These are phyloP conservation scores for Zasmidium cellare DNA, from an alignment of 2,329 filamentous ascomycete species.

Conservation along the genomic window DNA sequence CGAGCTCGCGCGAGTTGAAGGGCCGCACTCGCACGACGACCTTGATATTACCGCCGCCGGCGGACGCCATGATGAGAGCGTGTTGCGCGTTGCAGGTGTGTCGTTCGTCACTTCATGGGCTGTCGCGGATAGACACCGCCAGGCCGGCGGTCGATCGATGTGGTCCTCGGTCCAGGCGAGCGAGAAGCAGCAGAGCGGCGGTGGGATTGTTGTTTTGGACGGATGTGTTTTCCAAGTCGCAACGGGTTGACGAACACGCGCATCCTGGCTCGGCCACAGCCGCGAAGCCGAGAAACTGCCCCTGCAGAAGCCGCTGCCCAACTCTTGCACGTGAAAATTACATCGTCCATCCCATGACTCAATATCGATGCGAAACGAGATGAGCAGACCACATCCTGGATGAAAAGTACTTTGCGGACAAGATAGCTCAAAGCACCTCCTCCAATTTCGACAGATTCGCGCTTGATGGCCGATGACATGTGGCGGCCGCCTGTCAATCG, in stretches of 20 bases:
- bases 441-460: background rate
- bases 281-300: background rate
- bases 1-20: constrained; percentile 84
- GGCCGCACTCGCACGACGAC: constrained; percentile 96
- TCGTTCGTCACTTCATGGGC: constrained; percentile 10
- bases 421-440: constrained; percentile 15
- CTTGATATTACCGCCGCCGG: constrained; percentile 94
- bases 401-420: background rate
- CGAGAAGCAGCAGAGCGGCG: background rate
- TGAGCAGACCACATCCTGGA: background rate
- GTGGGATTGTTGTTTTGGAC: background rate
- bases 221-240: background rate
- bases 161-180: background rate
- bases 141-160: constrained; percentile 12
- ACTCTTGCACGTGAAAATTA: background rate
- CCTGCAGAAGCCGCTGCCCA: background rate
- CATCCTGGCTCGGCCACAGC: background rate
- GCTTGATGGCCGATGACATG: constrained; percentile 45
- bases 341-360: background rate
- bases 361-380: background rate
- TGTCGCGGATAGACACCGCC: constrained; percentile 1
- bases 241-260: background rate
- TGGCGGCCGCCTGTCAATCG: constrained; percentile 81
- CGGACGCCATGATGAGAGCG: constrained; percentile 25
- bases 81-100: background rate